Evolutionary conservation across 2,329 filamentous ascomycete species (phyloP).

Genomic region (Harringtonia aguacate): DNA sequence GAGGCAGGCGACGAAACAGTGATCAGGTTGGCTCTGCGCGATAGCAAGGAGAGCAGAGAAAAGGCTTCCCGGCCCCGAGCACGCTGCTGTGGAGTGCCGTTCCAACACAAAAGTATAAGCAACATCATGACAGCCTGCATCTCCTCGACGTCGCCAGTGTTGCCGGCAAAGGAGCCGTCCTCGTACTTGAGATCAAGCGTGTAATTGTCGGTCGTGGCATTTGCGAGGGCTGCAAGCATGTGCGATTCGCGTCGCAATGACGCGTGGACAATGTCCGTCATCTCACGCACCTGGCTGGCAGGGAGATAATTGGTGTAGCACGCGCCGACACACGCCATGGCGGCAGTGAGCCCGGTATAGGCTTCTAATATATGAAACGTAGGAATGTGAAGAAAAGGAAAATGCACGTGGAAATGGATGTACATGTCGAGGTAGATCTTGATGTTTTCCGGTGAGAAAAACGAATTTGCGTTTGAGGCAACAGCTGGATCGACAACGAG

Average conservation of each 20-base stretch:
- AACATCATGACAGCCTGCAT: conserved; percentile 56
- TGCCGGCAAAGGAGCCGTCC: conserved; percentile 23
- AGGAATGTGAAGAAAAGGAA: conserved; percentile 60
- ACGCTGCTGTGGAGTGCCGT: conserved; percentile 56
- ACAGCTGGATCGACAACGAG: conserved; percentile 39
- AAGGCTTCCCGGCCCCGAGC: conserved; percentile 51
- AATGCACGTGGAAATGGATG: conserved; percentile 63
- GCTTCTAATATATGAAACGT: conserved; percentile 58
- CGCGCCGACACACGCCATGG: conserved; percentile 63
- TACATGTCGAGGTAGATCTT: conserved; percentile 62
- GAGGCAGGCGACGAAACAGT: conserved; percentile 27
- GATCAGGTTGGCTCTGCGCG: conserved; percentile 45
- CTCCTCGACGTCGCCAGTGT: conserved; percentile 46
- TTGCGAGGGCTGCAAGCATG: conserved; percentile 34
- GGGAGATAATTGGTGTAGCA: conserved; percentile 59
- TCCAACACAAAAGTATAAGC: conserved; percentile 55
- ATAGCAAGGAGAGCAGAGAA: conserved; percentile 43
- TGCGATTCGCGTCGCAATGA: conserved; percentile 46
- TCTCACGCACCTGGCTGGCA: conserved; percentile 50
- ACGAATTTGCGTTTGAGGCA: conserved; percentile 43
- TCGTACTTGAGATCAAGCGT: conserved; percentile 25
- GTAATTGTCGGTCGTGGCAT: conserved; percentile 14
- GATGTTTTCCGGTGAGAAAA: conserved; percentile 57
- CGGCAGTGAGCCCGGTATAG: conserved; percentile 55
- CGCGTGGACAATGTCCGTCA: conserved; percentile 53